A percentile compares a stretch with the other conserved stretches of the same genome.
phyloP scores from a whole-genome alignment of 305 asterid genomes.

The Fraxinus sp. region DNA sequence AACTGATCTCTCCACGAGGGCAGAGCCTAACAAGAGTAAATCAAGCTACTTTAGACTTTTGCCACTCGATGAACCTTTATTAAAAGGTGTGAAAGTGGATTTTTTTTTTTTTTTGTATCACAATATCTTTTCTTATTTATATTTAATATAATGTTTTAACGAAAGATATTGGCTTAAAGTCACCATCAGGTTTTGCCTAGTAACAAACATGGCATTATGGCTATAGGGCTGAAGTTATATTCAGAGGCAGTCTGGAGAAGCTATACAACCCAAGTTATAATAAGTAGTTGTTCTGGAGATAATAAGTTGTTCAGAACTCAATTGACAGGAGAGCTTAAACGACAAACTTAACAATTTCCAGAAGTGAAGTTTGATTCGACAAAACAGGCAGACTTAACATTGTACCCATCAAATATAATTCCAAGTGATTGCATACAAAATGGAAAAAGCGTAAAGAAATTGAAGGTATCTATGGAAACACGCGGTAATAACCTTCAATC shows the following conservation, averaged over 20 bases:
- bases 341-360: neutral
- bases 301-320: neutral
- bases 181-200: neutral
- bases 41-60: neutral
- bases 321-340: neutral
- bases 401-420: neutral
- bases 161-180: neutral
- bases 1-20: neutral
- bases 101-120: neutral
- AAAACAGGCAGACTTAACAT: neutral
- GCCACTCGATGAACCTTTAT: neutral
- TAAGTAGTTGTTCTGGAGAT: neutral
- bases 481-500: neutral
- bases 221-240: neutral
- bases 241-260: neutral
- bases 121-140: neutral
- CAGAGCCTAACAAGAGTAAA: neutral
- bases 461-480: neutral
- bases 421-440: neutral
- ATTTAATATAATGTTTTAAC: neutral
- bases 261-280: neutral
- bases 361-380: neutral
- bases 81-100: neutral
- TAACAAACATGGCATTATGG: neutral
- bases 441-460: neutral